phyloP scores from a whole-genome alignment of 129 eudicot species.

The Pulicaria dysenterica region DNA sequence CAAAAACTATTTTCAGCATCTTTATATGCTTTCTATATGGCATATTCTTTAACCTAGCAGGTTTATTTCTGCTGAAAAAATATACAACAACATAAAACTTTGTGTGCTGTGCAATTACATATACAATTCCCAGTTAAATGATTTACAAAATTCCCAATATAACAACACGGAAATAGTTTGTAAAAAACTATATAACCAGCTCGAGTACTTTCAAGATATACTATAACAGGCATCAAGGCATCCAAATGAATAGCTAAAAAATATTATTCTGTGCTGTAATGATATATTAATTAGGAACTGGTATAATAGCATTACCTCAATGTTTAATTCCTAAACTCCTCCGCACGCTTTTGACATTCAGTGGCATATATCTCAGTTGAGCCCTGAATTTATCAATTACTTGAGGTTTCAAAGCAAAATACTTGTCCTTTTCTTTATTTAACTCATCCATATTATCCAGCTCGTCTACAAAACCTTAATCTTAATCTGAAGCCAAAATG shows the following conservation, averaged over 20 bases:
- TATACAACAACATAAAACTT: no score
- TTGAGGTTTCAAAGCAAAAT: slow-evolving; percentile 28
- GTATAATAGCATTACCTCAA: slow-evolving; percentile 38
- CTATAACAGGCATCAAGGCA: slow-evolving; percentile 6
- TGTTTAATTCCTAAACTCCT: slow-evolving; percentile 38
- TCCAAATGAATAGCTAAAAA: background rate
- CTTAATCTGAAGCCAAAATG: slow-evolving; percentile 27
- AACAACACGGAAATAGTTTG: no score
- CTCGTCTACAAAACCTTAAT: slow-evolving; percentile 59
- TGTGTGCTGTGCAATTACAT: no score
- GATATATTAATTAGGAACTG: slow-evolving; percentile 6
- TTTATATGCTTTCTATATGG: no score
- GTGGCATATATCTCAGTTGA: slow-evolving; percentile 27
- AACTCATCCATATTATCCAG: slow-evolving; percentile 48
- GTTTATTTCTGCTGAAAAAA: no score
- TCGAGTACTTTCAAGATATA: background rate
- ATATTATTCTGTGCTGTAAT: background rate
- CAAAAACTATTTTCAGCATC: no score
- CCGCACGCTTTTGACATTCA: slow-evolving; percentile 36
- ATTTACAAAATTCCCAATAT: no score
- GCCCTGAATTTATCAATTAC: slow-evolving; percentile 52
- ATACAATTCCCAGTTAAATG: no score
- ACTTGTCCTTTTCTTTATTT: slow-evolving; percentile 41
- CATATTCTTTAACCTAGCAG: no score
- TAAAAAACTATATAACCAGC: no score